These are phyloP conservation scores for Fusarium nisikadoi DNA, from an alignment of 2,329 filamentous ascomycete genomes.

Conservation along the genomic window DNA sequence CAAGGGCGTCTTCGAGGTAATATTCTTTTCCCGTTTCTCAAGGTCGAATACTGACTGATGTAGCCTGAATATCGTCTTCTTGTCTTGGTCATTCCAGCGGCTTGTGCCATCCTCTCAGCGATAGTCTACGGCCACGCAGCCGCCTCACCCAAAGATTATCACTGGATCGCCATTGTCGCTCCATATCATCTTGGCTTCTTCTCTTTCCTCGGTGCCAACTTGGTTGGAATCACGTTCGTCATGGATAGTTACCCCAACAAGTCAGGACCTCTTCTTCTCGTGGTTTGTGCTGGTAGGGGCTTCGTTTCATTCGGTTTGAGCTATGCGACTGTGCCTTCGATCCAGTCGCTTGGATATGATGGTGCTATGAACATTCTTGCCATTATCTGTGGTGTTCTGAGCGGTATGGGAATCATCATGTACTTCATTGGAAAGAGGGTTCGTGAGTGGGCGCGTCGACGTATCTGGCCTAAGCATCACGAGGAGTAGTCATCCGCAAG, in stretches of 20 bases:
- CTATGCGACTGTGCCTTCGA: constrained; percentile 3
- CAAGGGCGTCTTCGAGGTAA: constrained; percentile 2
- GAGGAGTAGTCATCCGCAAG: neutral
- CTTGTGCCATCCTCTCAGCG: neutral
- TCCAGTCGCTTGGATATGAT: neutral
- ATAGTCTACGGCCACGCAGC: constrained; percentile 4
- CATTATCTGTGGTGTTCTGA: constrained; percentile 2
- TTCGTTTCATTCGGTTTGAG: constrained; percentile 3
- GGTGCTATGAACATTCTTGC: constrained; percentile 17
- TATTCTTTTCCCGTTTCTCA: fast-evolving
- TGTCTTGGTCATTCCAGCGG: neutral
- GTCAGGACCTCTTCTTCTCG: neutral
- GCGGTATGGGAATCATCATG: neutral
- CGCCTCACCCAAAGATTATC: neutral
- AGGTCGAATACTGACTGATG: fast-evolving
- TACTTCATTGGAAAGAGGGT: constrained; percentile 7
- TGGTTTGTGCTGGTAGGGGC: neutral
- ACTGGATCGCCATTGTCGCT: constrained; percentile 4
- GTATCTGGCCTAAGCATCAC: constrained; percentile 10
- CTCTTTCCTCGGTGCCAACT: neutral
- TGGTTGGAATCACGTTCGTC: constrained; percentile 4
- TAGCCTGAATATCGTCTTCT: constrained; percentile 10
- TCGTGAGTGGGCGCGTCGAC: constrained; percentile 10
- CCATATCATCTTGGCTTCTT: constrained; percentile 12
- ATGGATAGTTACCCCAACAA: constrained; percentile 19